A percentile compares a stretch with the other conserved stretches of the same genome.
These are phyloP conservation scores for Phoma sp. DNA, from an alignment of 2,329 filamentous ascomycete genomes.

Conservation along the genomic window DNA sequence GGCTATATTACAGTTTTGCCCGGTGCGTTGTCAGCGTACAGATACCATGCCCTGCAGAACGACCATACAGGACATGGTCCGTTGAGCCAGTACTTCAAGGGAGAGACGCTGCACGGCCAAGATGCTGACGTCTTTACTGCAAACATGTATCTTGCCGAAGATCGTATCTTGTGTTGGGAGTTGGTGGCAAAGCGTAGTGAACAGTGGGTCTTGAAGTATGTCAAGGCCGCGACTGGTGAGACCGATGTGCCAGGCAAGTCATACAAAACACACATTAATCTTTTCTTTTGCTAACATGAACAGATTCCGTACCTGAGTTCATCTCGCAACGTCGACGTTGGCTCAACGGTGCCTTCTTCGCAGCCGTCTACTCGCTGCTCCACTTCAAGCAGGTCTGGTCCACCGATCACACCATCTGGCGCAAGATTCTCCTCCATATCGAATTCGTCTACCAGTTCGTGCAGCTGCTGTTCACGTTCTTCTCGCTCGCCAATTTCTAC, in stretches of 20 bases:
- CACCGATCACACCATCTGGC: slow-evolving; percentile 87
- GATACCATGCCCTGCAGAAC: slow-evolving; percentile 95
- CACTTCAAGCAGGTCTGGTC: slow-evolving; percentile 93
- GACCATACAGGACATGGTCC: slow-evolving; percentile 95
- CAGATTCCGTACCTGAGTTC: slow-evolving; percentile 92
- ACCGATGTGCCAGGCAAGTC: slow-evolving; percentile 92
- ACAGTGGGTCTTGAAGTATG: slow-evolving; percentile 97
- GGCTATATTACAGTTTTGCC: slow-evolving; percentile 98
- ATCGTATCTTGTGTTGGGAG: slow-evolving; percentile 93
- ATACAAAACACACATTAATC: no score
- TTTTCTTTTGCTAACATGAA: no score
- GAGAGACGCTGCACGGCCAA: slow-evolving; percentile 93
- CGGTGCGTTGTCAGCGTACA: slow-evolving; percentile 91
- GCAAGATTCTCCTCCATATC: slow-evolving; percentile 90
- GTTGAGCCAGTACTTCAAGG: slow-evolving; percentile 98
- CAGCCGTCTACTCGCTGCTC: slow-evolving; percentile 94
- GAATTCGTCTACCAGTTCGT: slow-evolving; percentile 97
- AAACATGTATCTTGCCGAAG: slow-evolving; percentile 93
- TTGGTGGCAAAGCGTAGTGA: slow-evolving; percentile 93
- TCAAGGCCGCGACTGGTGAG: slow-evolving; percentile 94
- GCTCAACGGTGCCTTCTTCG: slow-evolving; percentile 99
- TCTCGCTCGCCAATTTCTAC: slow-evolving; percentile 98
- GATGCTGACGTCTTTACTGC: slow-evolving; percentile 97
- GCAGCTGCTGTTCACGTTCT: slow-evolving; percentile 93
- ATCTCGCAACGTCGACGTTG: slow-evolving; percentile 95